phyloP scores from a whole-genome alignment of 768 basidiomycete genomes.

The Candolleomyces aberdarensis region DNA sequence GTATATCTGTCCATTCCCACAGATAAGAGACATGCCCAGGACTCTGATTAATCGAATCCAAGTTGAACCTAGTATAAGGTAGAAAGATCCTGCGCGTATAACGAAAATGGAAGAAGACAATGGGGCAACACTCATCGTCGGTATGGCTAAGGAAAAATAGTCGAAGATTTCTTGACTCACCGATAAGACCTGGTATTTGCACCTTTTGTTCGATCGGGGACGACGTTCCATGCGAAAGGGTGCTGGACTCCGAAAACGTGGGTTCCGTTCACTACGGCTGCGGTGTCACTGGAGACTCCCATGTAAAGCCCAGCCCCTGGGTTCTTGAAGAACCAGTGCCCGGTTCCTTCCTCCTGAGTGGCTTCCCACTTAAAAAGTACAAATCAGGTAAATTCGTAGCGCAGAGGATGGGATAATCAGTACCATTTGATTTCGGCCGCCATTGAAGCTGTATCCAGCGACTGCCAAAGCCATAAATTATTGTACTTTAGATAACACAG shows the following conservation, averaged over 20 bases:
- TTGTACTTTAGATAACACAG: background rate
- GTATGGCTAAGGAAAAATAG: background rate
- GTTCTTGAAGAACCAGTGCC: background rate
- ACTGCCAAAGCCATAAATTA: background rate
- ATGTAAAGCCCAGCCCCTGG: background rate
- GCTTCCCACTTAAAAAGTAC: background rate
- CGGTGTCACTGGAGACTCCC: background rate
- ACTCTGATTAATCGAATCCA: too few relatives aligned
- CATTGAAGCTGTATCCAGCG: background rate
- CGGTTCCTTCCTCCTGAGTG: background rate
- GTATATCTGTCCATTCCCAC: too few relatives aligned
- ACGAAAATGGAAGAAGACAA: too few relatives aligned
- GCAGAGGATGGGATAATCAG: background rate
- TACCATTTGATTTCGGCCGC: background rate
- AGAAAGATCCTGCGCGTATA: too few relatives aligned
- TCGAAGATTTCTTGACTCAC: background rate
- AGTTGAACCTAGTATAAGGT: too few relatives aligned
- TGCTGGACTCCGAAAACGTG: too few relatives aligned
- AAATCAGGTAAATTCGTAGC: background rate
- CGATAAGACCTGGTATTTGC: too few relatives aligned
- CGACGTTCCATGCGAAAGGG: too few relatives aligned
- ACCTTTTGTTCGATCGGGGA: too few relatives aligned
- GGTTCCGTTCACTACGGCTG: too few relatives aligned
- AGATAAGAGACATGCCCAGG: too few relatives aligned
- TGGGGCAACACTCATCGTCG: too few relatives aligned